Evolutionary conservation across 257 asterid species (phyloP).

Genomic region (Solanum acaule): DNA sequence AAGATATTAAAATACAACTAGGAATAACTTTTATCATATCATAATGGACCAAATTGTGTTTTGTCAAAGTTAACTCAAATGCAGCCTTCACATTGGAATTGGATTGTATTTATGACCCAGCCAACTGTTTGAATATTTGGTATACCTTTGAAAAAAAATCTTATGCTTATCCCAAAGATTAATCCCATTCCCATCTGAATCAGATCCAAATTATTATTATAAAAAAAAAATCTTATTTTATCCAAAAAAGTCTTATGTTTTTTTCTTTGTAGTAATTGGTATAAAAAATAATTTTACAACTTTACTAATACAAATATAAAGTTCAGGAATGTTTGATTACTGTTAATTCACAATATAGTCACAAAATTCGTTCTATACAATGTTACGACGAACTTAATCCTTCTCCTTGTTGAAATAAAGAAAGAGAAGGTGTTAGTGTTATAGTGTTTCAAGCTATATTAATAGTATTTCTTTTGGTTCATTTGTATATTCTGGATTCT

Average conservation of each 20-base stretch:
- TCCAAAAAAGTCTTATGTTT: too few species aligned
- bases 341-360: too few species aligned
- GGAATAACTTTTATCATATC: background rate
- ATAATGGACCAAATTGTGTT: background rate
- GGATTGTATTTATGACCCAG: background rate
- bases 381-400: too few species aligned
- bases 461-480: constrained; percentile 20
- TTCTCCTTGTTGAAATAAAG: too few species aligned
- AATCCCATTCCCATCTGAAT: background rate
- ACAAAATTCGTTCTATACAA: too few species aligned
- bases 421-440: too few species aligned
- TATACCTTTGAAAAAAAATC: background rate
- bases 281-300: too few species aligned
- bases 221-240: background rate
- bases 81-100: background rate
- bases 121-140: background rate
- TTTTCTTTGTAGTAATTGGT: too few species aligned
- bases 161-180: background rate
- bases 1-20: background rate
- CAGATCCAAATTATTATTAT: background rate
- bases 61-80: background rate
- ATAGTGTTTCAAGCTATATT: constrained; percentile 19
- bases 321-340: background rate
- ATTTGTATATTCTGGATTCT: constrained; percentile 25
- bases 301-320: background rate